phyloP scores from a whole-genome alignment of 148 eudicot genomes.

The Bassia scoparia region DNA sequence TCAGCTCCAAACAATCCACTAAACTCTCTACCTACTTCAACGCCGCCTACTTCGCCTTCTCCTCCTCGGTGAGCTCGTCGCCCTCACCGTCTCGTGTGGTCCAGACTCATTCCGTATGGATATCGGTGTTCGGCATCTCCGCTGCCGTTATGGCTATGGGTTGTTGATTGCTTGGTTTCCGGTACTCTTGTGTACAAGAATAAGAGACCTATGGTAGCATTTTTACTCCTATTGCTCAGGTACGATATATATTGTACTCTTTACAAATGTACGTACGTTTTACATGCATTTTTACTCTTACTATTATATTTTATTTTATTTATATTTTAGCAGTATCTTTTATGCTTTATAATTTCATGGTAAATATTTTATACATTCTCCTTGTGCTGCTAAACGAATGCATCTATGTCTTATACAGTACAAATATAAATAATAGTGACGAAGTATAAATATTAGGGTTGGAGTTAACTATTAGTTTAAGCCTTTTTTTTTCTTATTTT shows the following conservation, averaged over 20 bases:
- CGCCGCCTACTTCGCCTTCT: conserved; percentile 90
- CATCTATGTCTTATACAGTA: too few relatives aligned
- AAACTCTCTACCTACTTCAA: conserved; percentile 89
- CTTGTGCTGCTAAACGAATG: too few relatives aligned
- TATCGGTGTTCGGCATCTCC: conserved; percentile 85
- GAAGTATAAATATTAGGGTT: too few relatives aligned
- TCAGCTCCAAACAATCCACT: conserved; percentile 56
- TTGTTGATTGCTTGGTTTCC: conserved; percentile 55
- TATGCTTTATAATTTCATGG: too few relatives aligned
- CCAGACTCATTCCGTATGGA: conserved; percentile 97
- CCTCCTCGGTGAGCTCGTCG: conserved; percentile 77
- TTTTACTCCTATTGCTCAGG: conserved; percentile 86
- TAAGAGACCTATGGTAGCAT: conserved; percentile 82
- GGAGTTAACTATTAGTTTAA: too few relatives aligned
- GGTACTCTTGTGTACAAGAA: conserved; percentile 73
- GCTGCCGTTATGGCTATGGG: conserved; percentile 94
- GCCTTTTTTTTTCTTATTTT: too few relatives aligned
- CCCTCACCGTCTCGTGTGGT: conserved; percentile 89
- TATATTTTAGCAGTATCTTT: too few relatives aligned
- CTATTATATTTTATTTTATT: too few relatives aligned
- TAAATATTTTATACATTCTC: too few relatives aligned
- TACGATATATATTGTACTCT: conserved; percentile 16
- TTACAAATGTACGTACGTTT: too few relatives aligned
- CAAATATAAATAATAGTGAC: too few relatives aligned
- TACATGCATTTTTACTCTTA: too few relatives aligned